phyloP scores from a whole-genome alignment of 148 eudicot genomes.

The Cornus suecica region DNA sequence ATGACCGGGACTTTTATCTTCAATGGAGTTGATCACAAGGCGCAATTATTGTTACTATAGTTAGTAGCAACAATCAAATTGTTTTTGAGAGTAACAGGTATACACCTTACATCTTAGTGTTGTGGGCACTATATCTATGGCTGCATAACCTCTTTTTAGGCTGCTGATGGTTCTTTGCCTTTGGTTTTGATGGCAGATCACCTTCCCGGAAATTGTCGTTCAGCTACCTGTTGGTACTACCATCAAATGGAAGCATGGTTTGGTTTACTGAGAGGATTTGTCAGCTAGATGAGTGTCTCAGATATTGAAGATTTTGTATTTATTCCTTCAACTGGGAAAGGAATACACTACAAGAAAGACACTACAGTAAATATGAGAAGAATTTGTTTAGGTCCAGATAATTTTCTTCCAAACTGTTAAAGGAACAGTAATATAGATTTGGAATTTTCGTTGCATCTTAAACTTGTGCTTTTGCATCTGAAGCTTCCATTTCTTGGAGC shows the following conservation, averaged over 20 bases:
- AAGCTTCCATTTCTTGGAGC: background rate
- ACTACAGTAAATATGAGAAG: background rate
- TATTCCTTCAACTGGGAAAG: background rate
- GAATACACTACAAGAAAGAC: background rate
- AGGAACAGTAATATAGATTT: background rate
- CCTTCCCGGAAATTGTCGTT: background rate
- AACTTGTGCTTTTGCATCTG: background rate
- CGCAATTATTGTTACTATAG: constrained; percentile 64
- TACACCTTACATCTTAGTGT: background rate
- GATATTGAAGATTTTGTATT: background rate
- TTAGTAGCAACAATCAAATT: background rate
- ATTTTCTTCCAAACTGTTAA: background rate
- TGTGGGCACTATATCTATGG: background rate
- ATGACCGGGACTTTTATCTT: constrained; percentile 88
- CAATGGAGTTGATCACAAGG: constrained; percentile 89
- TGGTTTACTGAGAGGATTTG: background rate
- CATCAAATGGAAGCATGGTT: background rate
- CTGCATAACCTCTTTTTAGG: background rate
- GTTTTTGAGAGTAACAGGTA: constrained; percentile 9
- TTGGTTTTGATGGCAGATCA: background rate
- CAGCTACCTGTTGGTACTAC: background rate
- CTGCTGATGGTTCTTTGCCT: background rate
- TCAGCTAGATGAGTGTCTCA: background rate
- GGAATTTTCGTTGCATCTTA: background rate
- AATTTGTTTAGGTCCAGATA: background rate